Evolutionary conservation across 2,329 filamentous ascomycete species (phyloP).

Genomic region (Aureobasidium sp.): DNA sequence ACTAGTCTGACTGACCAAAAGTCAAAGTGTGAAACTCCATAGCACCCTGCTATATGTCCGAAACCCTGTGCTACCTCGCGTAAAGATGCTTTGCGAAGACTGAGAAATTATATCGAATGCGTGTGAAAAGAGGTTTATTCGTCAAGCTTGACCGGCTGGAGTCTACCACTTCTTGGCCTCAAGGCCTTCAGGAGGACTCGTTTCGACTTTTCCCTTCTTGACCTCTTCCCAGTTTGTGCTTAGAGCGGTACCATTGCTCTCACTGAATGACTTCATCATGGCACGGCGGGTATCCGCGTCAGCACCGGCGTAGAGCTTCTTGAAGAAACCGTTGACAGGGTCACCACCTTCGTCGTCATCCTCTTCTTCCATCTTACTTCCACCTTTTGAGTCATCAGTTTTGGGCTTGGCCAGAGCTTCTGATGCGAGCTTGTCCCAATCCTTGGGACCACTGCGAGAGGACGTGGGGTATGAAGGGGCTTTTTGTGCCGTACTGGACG

Average conservation of each 20-base stretch:
- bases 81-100: background rate
- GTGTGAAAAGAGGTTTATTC: too few species aligned
- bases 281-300: constrained; percentile 75
- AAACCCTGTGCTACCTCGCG: background rate
- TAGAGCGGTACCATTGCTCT: constrained; percentile 86
- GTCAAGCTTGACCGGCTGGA: too few species aligned
- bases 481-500: constrained; percentile 16
- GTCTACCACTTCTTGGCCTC: constrained; percentile 61
- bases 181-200: constrained; percentile 65
- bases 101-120: too few species aligned
- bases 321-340: constrained; percentile 77
- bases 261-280: constrained; percentile 95
- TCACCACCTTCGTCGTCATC: constrained; percentile 49
- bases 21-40: background rate
- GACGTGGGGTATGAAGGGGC: constrained; percentile 74
- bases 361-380: constrained; percentile 35
- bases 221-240: constrained; percentile 92
- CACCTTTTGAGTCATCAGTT: constrained; percentile 18
- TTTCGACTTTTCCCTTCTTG: constrained; percentile 60
- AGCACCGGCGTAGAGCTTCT: constrained; percentile 70
- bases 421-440: constrained; percentile 76
- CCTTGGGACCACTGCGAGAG: constrained; percentile 70
- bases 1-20: too few species aligned
- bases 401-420: constrained; percentile 30
- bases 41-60: background rate